Percentiles rank a stretch among this genome's conserved stretches.
Conservation (phyloP, 345 rosid genomes). For the Pelargonium nanum region DNA sequence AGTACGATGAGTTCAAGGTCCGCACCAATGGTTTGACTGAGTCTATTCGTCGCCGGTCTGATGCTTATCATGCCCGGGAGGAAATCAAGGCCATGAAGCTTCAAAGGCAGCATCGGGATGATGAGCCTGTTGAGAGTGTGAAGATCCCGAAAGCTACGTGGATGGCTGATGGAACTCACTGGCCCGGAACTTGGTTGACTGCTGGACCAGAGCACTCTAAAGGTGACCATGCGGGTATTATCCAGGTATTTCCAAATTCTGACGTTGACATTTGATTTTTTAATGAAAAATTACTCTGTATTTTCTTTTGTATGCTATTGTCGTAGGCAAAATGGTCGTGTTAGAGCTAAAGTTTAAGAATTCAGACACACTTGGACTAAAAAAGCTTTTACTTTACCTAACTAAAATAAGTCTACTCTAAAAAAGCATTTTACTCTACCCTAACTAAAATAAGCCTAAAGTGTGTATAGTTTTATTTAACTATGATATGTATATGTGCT, state of each 20-base stretch:
- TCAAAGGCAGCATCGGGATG: conserved; percentile 65
- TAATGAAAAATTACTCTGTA: no score
- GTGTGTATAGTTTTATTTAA: not conserved
- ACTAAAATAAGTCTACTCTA: no score
- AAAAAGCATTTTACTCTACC: no score
- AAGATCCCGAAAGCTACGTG: conserved; percentile 94
- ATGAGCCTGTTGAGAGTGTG: conserved; percentile 56
- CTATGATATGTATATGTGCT: no score
- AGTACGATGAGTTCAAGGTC: conserved; percentile 97
- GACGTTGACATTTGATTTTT: no score
- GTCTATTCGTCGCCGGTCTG: conserved; percentile 89
- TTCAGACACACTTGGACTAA: no score
- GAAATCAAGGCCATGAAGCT: conserved; percentile 93
- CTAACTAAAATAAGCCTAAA: no score
- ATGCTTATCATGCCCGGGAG: conserved; percentile 91
- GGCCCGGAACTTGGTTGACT: conserved; percentile 96
- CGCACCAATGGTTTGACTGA: conserved; percentile 85
- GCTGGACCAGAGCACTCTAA: conserved; percentile 62
- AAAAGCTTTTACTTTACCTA: no score
- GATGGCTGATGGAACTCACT: conserved; percentile 99
- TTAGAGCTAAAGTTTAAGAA: no score
- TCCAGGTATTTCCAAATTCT: conserved; percentile 92
- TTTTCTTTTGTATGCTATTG: no score
- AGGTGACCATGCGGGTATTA: conserved; percentile 91
- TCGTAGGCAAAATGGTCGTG: no score